phyloP scores from a whole-genome alignment of 1,284 basidiomycete genomes.

The Puccinia coronata region DNA sequence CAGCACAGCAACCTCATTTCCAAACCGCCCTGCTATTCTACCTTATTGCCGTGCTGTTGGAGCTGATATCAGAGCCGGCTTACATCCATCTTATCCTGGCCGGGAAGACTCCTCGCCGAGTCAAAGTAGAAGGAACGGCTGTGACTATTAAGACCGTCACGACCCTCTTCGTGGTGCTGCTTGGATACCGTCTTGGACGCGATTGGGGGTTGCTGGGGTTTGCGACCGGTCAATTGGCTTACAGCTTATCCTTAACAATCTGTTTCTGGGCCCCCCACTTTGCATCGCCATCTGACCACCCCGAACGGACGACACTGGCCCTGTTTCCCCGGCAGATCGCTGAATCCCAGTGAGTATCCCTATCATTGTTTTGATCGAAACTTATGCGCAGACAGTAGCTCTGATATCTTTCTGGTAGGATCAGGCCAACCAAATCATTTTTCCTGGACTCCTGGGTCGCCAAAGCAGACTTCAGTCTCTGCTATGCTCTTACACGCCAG shows the following conservation, averaged over 20 bases:
- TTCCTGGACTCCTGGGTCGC: constrained; percentile 56
- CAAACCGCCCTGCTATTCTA: constrained; percentile 69
- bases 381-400: neutral
- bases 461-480: constrained; percentile 64
- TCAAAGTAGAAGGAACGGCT: constrained; percentile 69
- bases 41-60: constrained; percentile 70
- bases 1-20: constrained; percentile 69
- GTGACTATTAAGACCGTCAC: constrained; percentile 72
- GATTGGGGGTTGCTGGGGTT: constrained; percentile 71
- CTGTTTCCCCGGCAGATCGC: neutral
- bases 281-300: neutral
- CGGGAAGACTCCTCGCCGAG: constrained; percentile 51
- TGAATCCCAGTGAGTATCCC: neutral
- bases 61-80: constrained; percentile 78
- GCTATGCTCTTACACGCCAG: constrained; percentile 78
- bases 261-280: constrained; percentile 55
- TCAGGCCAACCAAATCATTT: neutral
- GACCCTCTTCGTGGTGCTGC: constrained; percentile 69
- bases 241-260: constrained; percentile 63
- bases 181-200: constrained; percentile 54
- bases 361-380: neutral
- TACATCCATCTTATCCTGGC: constrained; percentile 65
- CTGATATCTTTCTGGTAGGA: constrained; percentile 16
- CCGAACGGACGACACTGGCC: neutral
- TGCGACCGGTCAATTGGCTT: constrained; percentile 74